Base-by-base conservation (phyloP, 169 alveolate genomes). In the Babesia sp. region DNA sequence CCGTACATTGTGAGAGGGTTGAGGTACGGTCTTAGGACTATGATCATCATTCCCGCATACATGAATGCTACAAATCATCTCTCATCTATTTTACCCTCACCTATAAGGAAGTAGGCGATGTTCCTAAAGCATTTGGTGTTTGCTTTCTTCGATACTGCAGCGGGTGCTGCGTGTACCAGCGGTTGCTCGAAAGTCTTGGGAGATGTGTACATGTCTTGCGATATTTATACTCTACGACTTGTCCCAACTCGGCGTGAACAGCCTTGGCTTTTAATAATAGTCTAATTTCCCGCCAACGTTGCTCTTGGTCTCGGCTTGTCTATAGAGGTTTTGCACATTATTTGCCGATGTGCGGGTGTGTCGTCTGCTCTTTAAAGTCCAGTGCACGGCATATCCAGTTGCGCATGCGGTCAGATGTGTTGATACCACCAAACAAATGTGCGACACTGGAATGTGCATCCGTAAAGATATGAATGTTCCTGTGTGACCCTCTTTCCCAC, bases 1-100 rank as follows among this genome's bases (percentile, higher is more conserved):
- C 80, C 85, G 33, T 66, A 81, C 44, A 46, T 14, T 16, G 72
- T 81, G 26, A 81, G 36, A 29, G 82, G 71, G 45, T 57, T 60
- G 29, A 79, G 36, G 44, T 50, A 61, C 16, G 84, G 85, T 50
- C 76, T 41, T 31, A 81, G 66, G 2, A 81, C 71, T 24, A 81
- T 81, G 75, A 56, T 53, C 89, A 81, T 72, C 42, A 72, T 58
- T 1, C 89, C 89, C 55, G 75, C 51, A 39, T 81, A 81, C 89
- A 81, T 81, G 45, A 57, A 81, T 33, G 34, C 89, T 81, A 72
- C 51, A 72, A 31, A 55, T 20, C n/a, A 28, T 31, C 7, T 22
- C 12, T 29, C 8, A 24, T 20, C 0, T 33, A 39, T 14, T 20
- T 14, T 22, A 24, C 11, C 29, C 71, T n/a, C 39, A 81, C 89